Evolutionary conservation across 257 asterid genomes (phyloP).

Genomic region (Ajuga chamaepitys): DNA sequence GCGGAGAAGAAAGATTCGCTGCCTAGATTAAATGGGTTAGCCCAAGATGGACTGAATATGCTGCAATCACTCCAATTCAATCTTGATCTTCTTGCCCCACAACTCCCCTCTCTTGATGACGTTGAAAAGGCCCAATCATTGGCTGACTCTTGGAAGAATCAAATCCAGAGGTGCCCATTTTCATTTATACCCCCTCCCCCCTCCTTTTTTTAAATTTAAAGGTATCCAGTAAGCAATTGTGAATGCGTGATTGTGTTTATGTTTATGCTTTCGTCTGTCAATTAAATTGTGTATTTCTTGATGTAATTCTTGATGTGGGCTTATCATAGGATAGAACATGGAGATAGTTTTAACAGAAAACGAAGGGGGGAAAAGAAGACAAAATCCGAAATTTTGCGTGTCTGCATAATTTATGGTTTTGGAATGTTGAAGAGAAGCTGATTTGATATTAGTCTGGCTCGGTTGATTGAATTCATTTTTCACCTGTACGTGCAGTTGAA

Average conservation of each 20-base stretch:
- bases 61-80: conserved; percentile 73
- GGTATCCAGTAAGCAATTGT: not conserved
- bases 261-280: not conserved
- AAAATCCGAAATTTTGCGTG: not conserved
- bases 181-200: not conserved
- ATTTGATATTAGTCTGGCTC: not conserved
- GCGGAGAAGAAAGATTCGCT: conserved; percentile 50
- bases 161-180: conserved; percentile 53
- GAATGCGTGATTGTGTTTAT: not conserved
- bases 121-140: conserved; percentile 55
- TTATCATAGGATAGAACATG: not conserved
- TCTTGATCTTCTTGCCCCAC: conserved; percentile 91
- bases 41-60: conserved; percentile 69
- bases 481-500: not conserved
- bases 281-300: not conserved
- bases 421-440: not conserved
- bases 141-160: conserved; percentile 61
- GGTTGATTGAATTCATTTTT: not conserved
- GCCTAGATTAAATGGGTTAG: conserved; percentile 82
- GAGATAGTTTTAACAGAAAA: not conserved
- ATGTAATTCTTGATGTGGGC: not conserved
- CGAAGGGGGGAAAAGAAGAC: not conserved
- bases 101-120: conserved; percentile 59
- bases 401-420: not conserved
- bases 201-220: not conserved